Evolutionary conservation across 176 grass and related monocot species (phyloP), one percentile per base, ranked within the genome.

Genomic region (Echinochloa phyllopogon): DNA sequence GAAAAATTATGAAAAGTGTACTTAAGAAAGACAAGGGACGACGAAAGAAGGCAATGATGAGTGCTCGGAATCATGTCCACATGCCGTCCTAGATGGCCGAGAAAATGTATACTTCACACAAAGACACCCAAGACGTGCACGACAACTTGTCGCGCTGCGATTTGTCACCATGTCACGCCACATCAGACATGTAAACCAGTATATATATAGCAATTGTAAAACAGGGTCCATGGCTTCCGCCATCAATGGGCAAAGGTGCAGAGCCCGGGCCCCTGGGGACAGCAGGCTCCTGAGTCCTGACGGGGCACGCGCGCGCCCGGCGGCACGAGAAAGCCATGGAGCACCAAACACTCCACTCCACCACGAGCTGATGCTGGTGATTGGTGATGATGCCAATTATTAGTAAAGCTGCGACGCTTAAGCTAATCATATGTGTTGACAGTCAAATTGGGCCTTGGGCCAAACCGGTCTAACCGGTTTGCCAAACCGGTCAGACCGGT

Each of bases 291-390:
- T 13, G 71, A 39, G 15, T 25, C 41, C 69, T 72, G 42, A 69
- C 6, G 39, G 73, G 5, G 27, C 49, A 75, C 33, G 73, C 4
- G 11, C 11, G 1, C 29, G 29, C 29, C 29, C 29, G 29, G 29
- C 2, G 6, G 37, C 51, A 49, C 44, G 44, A 88, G 44, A 88
- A 88, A 78, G 37, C 45, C 58, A 49, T 23, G 39, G 77, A 39
- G 6, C 8, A 75, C 82, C 80, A 57, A 65, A 74, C 68, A 49
- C 82, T 64, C 37, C 45, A 23, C 60, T 27, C 21, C 10, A 38
- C 42, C 69, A 53, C 33, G 64, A 63, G n/a, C 45, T 52, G 18
- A 25, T 47, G 78, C n/a, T 67, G 43, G 24, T 0, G 18, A 18
- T 50, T 16, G 60, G 4, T 79, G 77, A 14, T 50, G 20, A 80